Conservation (phyloP, 495 filamentous ascomycete species). For the Aspergillus indologenus region DNA sequence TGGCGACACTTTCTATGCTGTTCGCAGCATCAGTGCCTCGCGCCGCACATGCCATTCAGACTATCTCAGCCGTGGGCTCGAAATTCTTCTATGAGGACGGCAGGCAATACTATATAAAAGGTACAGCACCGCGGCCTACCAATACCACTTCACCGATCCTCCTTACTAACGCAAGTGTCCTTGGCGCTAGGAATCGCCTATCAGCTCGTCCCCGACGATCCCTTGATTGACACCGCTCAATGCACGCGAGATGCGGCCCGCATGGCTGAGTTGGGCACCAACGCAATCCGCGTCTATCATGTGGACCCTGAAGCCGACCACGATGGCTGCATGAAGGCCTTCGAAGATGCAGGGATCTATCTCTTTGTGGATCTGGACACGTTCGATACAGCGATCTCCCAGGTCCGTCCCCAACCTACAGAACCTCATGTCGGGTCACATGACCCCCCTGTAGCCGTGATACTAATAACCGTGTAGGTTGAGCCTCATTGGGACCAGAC, state of each 20-base stretch:
- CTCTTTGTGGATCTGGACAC: slow-evolving; percentile 81
- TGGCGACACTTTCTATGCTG: slow-evolving; percentile 24
- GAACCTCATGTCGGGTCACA: background rate
- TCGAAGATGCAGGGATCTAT: slow-evolving; percentile 74
- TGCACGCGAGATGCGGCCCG: slow-evolving; percentile 72
- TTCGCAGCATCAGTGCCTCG: slow-evolving; percentile 29
- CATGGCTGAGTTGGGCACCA: slow-evolving; percentile 79
- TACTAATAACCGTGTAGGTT: slow-evolving; percentile 20
- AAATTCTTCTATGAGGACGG: slow-evolving; percentile 82
- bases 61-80: slow-evolving; percentile 68
- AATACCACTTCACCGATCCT: background rate
- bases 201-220: slow-evolving; percentile 66
- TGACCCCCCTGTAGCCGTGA: background rate
- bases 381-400: slow-evolving; percentile 73
- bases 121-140: slow-evolving; percentile 32
- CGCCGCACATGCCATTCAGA: slow-evolving; percentile 39
- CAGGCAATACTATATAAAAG: slow-evolving; percentile 78
- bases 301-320: slow-evolving; percentile 70
- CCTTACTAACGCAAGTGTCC: slow-evolving; percentile 8
- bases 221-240: slow-evolving; percentile 70
- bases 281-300: slow-evolving; percentile 87
- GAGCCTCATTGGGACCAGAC: slow-evolving; percentile 64
- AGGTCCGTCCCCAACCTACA: slow-evolving; percentile 44
- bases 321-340: slow-evolving; percentile 67
- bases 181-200: slow-evolving; percentile 62